Conservation (phyloP, 2,329 filamentous ascomycete genomes). For the Aaosphaeria pasadenensis region DNA sequence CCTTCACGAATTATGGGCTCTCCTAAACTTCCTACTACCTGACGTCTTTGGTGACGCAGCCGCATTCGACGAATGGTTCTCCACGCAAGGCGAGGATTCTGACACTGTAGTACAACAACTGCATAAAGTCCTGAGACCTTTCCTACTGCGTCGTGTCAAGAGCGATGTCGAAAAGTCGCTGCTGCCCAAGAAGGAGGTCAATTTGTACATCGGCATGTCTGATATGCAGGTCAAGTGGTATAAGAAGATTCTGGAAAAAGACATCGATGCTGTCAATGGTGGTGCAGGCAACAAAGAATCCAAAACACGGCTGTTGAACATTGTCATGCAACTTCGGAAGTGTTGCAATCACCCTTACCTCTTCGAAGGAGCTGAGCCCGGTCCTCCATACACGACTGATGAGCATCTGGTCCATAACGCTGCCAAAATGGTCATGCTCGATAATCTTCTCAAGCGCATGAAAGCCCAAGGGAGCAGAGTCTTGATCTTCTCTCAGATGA, state of each 20-base stretch:
- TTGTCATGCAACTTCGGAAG: conserved; percentile 98
- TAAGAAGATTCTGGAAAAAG: conserved; percentile 97
- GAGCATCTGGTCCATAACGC: conserved; percentile 92
- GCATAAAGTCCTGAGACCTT: conserved; percentile 87
- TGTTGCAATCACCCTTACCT: conserved; percentile 99
- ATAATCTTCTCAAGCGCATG: conserved; percentile 83
- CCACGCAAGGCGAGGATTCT: conserved; percentile 82
- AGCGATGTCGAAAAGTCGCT: conserved; percentile 97
- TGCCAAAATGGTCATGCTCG: conserved; percentile 95
- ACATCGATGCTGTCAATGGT: conserved; percentile 97
- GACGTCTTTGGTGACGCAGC: conserved; percentile 97
- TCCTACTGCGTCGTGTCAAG: conserved; percentile 93
- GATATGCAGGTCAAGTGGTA: conserved; percentile 99
- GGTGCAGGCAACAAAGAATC: conserved; percentile 95
- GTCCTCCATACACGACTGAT: conserved; percentile 95
- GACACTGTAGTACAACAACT: conserved; percentile 95
- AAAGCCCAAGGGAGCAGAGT: conserved; percentile 86
- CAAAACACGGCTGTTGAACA: conserved; percentile 94
- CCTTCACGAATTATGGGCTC: conserved; percentile 93
- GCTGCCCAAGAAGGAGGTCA: conserved; percentile 94
- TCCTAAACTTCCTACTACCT: conserved; percentile 95
- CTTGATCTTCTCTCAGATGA: conserved; percentile 99
- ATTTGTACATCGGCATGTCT: conserved; percentile 96
- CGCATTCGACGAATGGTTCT: conserved; percentile 98
- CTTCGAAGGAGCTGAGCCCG: conserved; percentile 95